Conservation (phyloP, 1,139 yeast genomes). For the Pneumocystis canis region DNA sequence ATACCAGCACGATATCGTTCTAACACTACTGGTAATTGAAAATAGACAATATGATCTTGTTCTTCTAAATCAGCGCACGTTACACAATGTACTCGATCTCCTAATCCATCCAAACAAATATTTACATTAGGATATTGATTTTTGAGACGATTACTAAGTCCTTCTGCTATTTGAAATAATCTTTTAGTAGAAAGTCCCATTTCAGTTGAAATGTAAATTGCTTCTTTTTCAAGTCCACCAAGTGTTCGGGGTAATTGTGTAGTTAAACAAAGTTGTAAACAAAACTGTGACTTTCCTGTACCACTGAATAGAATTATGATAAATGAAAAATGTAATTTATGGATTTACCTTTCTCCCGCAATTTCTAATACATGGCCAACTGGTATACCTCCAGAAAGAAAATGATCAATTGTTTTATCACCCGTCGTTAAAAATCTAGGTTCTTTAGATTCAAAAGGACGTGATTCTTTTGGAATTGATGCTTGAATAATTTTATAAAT, state of each 20-base stretch:
- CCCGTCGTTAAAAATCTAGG: slow-evolving; percentile 43
- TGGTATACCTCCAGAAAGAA: slow-evolving; percentile 43
- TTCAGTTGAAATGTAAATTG: slow-evolving; percentile 67
- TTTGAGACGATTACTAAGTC: slow-evolving; percentile 18
- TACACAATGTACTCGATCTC: slow-evolving; percentile 43
- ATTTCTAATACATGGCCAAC: slow-evolving; percentile 59
- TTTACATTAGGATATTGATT: slow-evolving; percentile 1
- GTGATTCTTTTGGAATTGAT: background rate
- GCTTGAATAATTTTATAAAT: background rate
- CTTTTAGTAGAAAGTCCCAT: slow-evolving; percentile 53
- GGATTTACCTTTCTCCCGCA: slow-evolving; percentile 44
- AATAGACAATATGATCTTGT: slow-evolving; percentile 58
- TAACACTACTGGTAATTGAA: slow-evolving; percentile 50
- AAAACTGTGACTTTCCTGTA: slow-evolving; percentile 67
- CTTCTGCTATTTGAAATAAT: slow-evolving; percentile 28
- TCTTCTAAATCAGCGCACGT: slow-evolving; percentile 55
- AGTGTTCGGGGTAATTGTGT: slow-evolving; percentile 36
- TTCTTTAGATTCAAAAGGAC: slow-evolving; percentile 3
- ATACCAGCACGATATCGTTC: slow-evolving; percentile 33
- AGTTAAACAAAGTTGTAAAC: slow-evolving; percentile 47
- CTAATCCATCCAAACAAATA: slow-evolving; percentile 19
- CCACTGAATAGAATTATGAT: too few species aligned
- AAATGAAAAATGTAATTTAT: too few species aligned
- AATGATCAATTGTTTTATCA: slow-evolving; percentile 38
- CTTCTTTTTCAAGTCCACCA: slow-evolving; percentile 35